Conservation (phyloP, 2,329 filamentous ascomycete genomes). For the Epichloe gansuensis region DNA sequence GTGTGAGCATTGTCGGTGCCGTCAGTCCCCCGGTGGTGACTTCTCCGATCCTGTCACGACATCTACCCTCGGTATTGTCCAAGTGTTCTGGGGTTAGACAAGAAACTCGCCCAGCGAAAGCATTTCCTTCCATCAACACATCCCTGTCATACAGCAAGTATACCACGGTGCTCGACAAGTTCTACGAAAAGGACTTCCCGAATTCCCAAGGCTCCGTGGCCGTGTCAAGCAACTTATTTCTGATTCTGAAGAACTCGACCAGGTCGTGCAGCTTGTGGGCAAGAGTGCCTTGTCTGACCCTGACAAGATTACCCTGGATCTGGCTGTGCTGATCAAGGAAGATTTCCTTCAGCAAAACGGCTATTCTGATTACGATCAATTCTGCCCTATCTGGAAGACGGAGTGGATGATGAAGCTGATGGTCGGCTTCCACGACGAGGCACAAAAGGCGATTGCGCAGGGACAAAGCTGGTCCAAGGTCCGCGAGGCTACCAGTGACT, state of each 20-base stretch:
- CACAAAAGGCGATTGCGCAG: conserved; percentile 86
- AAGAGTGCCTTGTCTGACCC: conserved; percentile 92
- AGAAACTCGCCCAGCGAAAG: conserved; percentile 97
- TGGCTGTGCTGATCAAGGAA: conserved; percentile 87
- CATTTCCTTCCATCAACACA: conserved; percentile 98
- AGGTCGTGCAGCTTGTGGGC: conserved; percentile 95
- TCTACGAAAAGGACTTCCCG: conserved; percentile 89
- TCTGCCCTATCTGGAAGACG: conserved; percentile 99
- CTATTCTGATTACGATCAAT: conserved; percentile 98
- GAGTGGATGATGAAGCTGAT: conserved; percentile 99
- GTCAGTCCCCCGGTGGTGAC: conserved; percentile 97
- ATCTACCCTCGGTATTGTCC: conserved; percentile 89
- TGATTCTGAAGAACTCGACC: conserved; percentile 92
- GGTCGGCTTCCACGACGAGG: conserved; percentile 95
- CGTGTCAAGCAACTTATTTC: conserved; percentile 88
- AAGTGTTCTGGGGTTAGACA: conserved; percentile 99
- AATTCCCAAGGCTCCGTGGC: conserved; percentile 86
- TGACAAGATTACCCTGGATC: conserved; percentile 96
- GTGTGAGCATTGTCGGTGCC: conserved; percentile 94
- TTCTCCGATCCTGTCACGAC: conserved; percentile 97
- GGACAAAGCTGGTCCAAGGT: conserved; percentile 90
- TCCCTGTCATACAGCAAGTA: conserved; percentile 95
- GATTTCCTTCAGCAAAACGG: conserved; percentile 99
- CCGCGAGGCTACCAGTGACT: conserved; percentile 75
- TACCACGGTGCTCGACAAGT: conserved; percentile 75